A percentile compares a stretch with the other conserved stretches of the same genome.
phyloP scores from a whole-genome alignment of 2,329 filamentous ascomycete species.

The Helminthosporium solani region DNA sequence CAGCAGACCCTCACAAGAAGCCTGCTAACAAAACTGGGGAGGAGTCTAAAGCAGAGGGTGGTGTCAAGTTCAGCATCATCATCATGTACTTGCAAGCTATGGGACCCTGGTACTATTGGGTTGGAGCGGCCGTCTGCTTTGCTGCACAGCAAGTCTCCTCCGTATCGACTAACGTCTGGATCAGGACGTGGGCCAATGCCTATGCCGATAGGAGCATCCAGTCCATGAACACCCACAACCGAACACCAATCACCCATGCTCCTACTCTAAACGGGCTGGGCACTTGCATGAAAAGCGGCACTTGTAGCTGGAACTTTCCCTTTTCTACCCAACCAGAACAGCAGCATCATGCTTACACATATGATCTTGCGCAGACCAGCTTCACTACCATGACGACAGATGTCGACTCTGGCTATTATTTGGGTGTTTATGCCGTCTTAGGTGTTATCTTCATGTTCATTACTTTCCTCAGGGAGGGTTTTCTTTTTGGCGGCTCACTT shows the following conservation, averaged over 20 bases:
- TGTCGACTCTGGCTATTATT: slow-evolving; percentile 81
- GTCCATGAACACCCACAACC: slow-evolving; percentile 32
- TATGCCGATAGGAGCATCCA: slow-evolving; percentile 59
- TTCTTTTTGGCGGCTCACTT: slow-evolving; percentile 90
- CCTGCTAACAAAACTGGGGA: slow-evolving; percentile 52
- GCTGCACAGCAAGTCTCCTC: slow-evolving; percentile 78
- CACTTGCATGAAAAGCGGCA: slow-evolving; percentile 52
- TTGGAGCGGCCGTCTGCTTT: slow-evolving; percentile 73
- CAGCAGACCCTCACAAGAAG: slow-evolving; percentile 44
- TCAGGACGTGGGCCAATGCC: slow-evolving; percentile 90
- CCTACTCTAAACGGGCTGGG: slow-evolving; percentile 46
- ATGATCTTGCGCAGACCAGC: slow-evolving; percentile 43
- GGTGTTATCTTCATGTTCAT: slow-evolving; percentile 76
- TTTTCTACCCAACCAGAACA: slow-evolving; percentile 26
- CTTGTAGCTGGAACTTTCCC: slow-evolving; percentile 51
- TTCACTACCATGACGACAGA: slow-evolving; percentile 47
- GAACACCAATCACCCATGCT: slow-evolving; percentile 46
- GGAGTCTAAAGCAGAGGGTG: slow-evolving; percentile 80
- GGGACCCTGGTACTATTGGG: slow-evolving; percentile 98
- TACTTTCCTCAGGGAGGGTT: slow-evolving; percentile 78
- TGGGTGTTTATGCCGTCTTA: slow-evolving; percentile 77
- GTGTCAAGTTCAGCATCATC: slow-evolving; percentile 86
- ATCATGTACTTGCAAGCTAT: slow-evolving; percentile 82
- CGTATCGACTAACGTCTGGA: slow-evolving; percentile 91
- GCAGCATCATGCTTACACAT: slow-evolving; percentile 35